Percentiles rank a stretch among this genome's conserved stretches.
Conservation (phyloP, 257 asterid species). For the Capsicum rhomboideum region DNA sequence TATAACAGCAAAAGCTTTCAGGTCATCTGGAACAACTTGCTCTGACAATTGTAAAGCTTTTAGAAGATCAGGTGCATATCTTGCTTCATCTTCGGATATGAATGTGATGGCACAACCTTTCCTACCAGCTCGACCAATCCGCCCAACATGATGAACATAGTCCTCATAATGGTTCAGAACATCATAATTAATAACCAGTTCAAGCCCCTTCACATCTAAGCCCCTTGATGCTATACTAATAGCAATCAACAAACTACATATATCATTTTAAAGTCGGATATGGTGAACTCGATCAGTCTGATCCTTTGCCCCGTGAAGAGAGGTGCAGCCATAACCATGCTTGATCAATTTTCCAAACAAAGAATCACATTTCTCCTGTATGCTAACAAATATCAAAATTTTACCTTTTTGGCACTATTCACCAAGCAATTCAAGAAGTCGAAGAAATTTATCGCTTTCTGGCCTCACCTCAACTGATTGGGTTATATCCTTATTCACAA, state of each 20-base stretch:
- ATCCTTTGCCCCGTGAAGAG: conserved; percentile 91
- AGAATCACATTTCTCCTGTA: conserved; percentile 83
- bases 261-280: conserved; percentile 69
- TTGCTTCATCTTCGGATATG: conserved; percentile 71
- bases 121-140: too few species aligned
- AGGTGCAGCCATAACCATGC: conserved; percentile 80
- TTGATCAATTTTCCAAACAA: conserved; percentile 56
- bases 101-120: too few species aligned
- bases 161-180: conserved; percentile 87
- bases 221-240: conserved; percentile 92
- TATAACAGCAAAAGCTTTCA: conserved; percentile 65
- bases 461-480: conserved; percentile 91
- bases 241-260: conserved; percentile 70
- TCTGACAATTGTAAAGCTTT: conserved; percentile 77
- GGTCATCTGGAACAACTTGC: conserved; percentile 77
- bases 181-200: conserved; percentile 72
- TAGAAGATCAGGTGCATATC: conserved; percentile 78
- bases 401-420: too few species aligned
- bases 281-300: conserved; percentile 87
- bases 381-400: too few species aligned
- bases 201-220: conserved; percentile 87
- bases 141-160: too few species aligned
- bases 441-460: conserved; percentile 64
- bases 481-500: conserved; percentile 83
- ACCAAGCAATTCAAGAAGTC: too few species aligned